A percentile compares a stretch with the other conserved stretches of the same genome.
Evolutionary conservation across 2,329 filamentous ascomycete genomes (phyloP).

Genomic region (Alternaria gansuensis): DNA sequence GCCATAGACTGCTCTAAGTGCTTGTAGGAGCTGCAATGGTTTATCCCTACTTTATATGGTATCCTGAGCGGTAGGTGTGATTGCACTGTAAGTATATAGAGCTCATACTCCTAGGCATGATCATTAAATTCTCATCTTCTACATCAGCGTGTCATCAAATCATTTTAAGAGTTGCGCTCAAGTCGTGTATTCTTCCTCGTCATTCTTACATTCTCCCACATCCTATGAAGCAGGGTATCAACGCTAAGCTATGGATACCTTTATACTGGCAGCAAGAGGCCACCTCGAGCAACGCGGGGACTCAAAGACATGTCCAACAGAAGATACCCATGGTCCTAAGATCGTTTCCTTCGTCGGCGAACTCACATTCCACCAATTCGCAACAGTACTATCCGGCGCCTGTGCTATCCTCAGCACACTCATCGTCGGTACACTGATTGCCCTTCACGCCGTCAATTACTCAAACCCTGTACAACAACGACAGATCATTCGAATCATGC

Average conservation of each 20-base stretch:
- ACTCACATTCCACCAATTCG: constrained; percentile 39
- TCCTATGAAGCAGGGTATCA: background rate
- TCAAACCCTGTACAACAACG: constrained; percentile 43
- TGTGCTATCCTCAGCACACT: constrained; percentile 31
- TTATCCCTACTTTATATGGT: background rate
- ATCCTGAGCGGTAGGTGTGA: constrained; percentile 7
- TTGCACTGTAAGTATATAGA: constrained; percentile 1
- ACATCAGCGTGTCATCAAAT: background rate
- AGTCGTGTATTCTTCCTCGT: background rate
- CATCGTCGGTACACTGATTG: constrained; percentile 27
- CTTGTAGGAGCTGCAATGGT: constrained; percentile 2
- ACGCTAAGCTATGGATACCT: constrained; percentile 1
- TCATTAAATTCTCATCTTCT: background rate
- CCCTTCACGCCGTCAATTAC: constrained; percentile 40
- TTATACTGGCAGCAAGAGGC: constrained; percentile 5
- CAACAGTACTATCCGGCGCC: constrained; percentile 34
- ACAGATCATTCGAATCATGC: constrained; percentile 41
- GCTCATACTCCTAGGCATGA: background rate
- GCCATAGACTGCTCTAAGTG: background rate
- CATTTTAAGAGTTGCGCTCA: background rate
- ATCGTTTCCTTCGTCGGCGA: constrained; percentile 35
- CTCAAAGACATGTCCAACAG: constrained; percentile 25
- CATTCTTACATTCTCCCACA: background rate
- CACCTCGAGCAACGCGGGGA: constrained; percentile 2
- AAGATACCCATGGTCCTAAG: constrained; percentile 23